Conservation (phyloP, 2,329 filamentous ascomycete genomes). For the Phialophora macrospora region DNA sequence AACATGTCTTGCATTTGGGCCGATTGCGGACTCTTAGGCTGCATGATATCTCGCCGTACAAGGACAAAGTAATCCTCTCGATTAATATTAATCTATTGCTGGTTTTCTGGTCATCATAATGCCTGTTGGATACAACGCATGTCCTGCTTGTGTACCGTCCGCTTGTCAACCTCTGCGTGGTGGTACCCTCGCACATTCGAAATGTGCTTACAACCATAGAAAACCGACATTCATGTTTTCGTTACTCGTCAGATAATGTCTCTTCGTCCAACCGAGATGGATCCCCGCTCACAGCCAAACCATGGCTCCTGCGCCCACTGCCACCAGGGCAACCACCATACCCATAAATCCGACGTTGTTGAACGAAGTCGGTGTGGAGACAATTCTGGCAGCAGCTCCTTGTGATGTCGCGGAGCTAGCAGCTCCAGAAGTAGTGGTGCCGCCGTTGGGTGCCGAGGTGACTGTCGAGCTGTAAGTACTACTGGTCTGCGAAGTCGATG, state of each 20-base stretch:
- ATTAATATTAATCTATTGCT: slow-evolving; percentile 11
- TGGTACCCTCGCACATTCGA: slow-evolving; percentile 6
- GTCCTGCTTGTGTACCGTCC: slow-evolving; percentile 12
- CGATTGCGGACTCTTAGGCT: not conserved
- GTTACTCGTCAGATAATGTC: slow-evolving; percentile 22
- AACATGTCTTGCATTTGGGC: no score
- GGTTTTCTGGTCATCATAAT: slow-evolving; percentile 4
- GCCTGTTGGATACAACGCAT: slow-evolving; percentile 1
- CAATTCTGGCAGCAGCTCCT: slow-evolving; percentile 33
- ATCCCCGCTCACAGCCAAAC: slow-evolving; percentile 30
- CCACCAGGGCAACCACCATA: slow-evolving; percentile 29
- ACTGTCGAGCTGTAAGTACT: slow-evolving; percentile 36
- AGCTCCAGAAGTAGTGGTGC: slow-evolving; percentile 19
- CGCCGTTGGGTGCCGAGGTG: slow-evolving; percentile 18
- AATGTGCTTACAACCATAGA: slow-evolving; percentile 9
- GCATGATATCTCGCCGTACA: not conserved
- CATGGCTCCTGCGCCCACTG: slow-evolving; percentile 33
- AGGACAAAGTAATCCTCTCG: not conserved
- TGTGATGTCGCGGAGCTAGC: slow-evolving; percentile 31
- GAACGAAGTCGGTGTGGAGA: slow-evolving; percentile 20
- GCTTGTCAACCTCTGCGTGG: not conserved
- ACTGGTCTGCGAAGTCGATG: slow-evolving; percentile 30
- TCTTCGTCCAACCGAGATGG: not conserved
- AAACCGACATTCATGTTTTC: slow-evolving; percentile 21
- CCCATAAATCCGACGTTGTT: slow-evolving; percentile 23